A percentile compares a stretch with the other conserved stretches of the same genome.
Conservation (phyloP, 495 filamentous ascomycete genomes). For the Lasiosphaeria hispida region DNA sequence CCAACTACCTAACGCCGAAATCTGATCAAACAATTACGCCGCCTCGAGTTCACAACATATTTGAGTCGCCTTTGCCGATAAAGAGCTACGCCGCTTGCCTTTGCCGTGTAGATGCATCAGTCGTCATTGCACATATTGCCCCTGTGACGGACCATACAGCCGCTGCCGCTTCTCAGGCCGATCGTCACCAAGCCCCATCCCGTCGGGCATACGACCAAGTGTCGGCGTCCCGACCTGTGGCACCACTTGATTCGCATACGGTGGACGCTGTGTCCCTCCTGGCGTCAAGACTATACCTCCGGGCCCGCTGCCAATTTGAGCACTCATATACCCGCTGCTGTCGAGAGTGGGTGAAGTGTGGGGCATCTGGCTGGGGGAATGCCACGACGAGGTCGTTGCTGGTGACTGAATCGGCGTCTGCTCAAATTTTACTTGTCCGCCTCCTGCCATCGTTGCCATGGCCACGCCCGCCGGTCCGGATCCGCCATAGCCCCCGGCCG, state of each 20-base stretch:
- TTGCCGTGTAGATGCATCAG: background rate
- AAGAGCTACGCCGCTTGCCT: no score
- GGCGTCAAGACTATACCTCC: slow-evolving; percentile 46
- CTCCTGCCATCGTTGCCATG: slow-evolving; percentile 15
- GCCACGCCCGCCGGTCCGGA: slow-evolving; percentile 11
- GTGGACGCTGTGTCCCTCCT: slow-evolving; percentile 34
- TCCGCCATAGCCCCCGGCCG: slow-evolving; percentile 34
- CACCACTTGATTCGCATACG: slow-evolving; percentile 33
- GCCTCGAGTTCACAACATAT: no score
- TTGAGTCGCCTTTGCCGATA: no score
- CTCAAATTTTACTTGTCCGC: slow-evolving; percentile 73
- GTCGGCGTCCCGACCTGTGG: slow-evolving; percentile 28
- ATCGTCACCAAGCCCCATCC: slow-evolving; percentile 25
- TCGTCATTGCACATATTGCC: slow-evolving; percentile 21
- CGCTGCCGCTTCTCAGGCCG: slow-evolving; percentile 38
- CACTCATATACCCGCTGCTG: slow-evolving; percentile 39
- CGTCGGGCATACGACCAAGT: slow-evolving; percentile 27
- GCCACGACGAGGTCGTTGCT: slow-evolving; percentile 67
- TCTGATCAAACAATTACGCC: no score
- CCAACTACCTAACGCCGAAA: no score
- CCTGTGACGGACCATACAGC: slow-evolving; percentile 35
- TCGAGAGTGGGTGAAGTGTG: slow-evolving; percentile 59
- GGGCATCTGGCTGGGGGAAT: slow-evolving; percentile 67
- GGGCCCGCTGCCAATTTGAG: slow-evolving; percentile 33
- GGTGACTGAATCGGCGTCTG: slow-evolving; percentile 77